These are phyloP conservation scores for Eustoma russellianum DNA, from an alignment of 257 asterid genomes.

Conservation along the genomic window DNA sequence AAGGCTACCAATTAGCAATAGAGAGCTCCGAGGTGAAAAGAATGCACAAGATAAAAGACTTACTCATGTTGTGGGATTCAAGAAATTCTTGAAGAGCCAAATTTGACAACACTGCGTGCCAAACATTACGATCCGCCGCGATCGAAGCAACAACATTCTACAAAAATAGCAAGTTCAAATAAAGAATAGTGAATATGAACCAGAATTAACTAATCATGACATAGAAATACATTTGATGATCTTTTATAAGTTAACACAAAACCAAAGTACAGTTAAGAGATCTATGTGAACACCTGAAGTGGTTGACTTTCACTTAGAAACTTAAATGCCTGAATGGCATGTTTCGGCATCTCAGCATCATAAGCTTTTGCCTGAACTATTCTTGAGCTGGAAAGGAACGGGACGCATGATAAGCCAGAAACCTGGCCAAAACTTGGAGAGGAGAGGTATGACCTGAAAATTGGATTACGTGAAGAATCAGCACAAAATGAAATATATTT, in stretches of 20 bases:
- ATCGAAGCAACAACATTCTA: conserved; percentile 81
- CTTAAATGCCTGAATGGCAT: conserved; percentile 26
- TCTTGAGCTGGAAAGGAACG: conserved; percentile 14
- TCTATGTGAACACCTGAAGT: conserved; percentile 15
- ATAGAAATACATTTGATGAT: no score
- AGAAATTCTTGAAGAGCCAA: conserved; percentile 51
- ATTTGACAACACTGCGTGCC: conserved; percentile 62
- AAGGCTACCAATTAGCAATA: no score
- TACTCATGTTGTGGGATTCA: conserved; percentile 20
- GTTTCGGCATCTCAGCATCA: conserved; percentile 8
- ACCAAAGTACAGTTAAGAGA: no score
- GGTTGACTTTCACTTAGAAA: conserved; percentile 21
- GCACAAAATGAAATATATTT: neutral
- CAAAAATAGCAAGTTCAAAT: no score
- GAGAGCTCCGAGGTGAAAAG: no score
- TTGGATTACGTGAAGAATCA: neutral
- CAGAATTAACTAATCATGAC: no score
- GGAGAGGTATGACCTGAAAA: conserved; percentile 47
- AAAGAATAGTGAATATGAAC: no score
- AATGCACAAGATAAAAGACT: no score
- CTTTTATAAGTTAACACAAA: no score
- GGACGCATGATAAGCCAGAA: conserved; percentile 7
- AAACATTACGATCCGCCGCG: conserved; percentile 69
- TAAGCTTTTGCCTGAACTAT: conserved; percentile 17
- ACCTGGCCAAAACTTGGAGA: conserved; percentile 22